Evolutionary conservation across 306 rosid genomes (phyloP).

Genomic region (Benincasa hispida): DNA sequence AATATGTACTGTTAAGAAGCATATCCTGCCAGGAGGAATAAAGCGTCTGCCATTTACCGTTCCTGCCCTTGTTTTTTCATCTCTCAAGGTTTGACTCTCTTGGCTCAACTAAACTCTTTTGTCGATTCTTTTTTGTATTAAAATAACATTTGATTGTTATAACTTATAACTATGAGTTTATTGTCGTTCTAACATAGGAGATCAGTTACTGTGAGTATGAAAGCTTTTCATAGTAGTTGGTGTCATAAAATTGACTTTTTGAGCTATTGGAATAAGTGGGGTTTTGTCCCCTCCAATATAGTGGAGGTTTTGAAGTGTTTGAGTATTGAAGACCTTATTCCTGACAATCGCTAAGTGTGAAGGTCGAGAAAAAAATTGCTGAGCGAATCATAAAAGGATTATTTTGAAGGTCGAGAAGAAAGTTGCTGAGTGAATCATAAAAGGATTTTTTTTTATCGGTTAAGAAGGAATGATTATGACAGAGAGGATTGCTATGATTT

Average conservation of each 20-base stretch:
- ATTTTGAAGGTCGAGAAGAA: background rate
- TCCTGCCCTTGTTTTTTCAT: slow-evolving; percentile 82
- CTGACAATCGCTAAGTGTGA: background rate
- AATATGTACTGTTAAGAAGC: slow-evolving; percentile 71
- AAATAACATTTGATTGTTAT: background rate
- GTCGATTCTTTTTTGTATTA: background rate
- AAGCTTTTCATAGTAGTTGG: background rate
- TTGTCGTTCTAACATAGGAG: background rate
- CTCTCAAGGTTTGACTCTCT: slow-evolving; percentile 58
- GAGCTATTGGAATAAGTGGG: background rate
- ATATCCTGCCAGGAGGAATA: slow-evolving; percentile 76
- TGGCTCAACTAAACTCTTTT: background rate
- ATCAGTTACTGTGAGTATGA: background rate
- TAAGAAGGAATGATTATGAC: background rate
- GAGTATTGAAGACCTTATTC: background rate
- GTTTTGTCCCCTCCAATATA: background rate
- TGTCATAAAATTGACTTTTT: background rate
- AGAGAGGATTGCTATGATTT: background rate
- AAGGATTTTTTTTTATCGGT: background rate
- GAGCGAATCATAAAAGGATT: background rate
- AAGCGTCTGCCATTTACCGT: slow-evolving; percentile 82
- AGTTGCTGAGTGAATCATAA: background rate
- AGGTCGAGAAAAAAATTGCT: background rate
- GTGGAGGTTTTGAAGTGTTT: background rate
- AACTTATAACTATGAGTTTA: background rate